Evolutionary conservation across 108 stramenopile genomes (phyloP), one percentile per base, ranked within the genome.

Genomic region (Cyclotella sp.): DNA sequence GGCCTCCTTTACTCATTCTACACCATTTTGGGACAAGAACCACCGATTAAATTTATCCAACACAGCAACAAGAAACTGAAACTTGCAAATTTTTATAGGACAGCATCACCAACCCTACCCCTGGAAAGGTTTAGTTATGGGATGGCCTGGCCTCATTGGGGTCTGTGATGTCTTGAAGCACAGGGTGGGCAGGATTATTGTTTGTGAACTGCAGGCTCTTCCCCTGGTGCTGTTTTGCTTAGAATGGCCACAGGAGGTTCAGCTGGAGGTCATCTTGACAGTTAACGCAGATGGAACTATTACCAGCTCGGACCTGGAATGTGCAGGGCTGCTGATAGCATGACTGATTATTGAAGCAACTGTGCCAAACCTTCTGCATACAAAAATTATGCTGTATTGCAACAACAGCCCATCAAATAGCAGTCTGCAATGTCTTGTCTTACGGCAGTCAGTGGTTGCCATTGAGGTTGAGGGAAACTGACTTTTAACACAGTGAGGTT

Each of bases 291-390:
- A n/a, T n/a, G n/a, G n/a, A n/a, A n/a, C n/a, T n/a, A n/a, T n/a
- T n/a, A n/a, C n/a, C n/a, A 84, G 82, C 64, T 75, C 76, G 1
- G 81, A 87, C 21, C 34, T 81, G 21, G 79, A 84, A 49, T 22
- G 77, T 53, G 86, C 68, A 16, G 86, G 72, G 16, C 73, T 12
- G n/a, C 28, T 70, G 0, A 26, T 81, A 24, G 3, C 63, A 18
- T 81, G 79, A 73, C 52, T 81, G 0, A 62, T 74, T 1, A 74
- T 81, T 58, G 79, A 81, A 29, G 42, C n/a, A n/a, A n/a, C 21
- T 0, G 63, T 54, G 4, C 54, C 63, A 30, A 26, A 21, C 3
- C 7, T 39, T 28, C n/a, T 18, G 19, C 44, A 16, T 13, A 44
- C 24, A 2, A 24, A 71, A 26, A 63, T 64, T 0, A 70, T 65